Percentiles rank a stretch among this genome's conserved stretches.
phyloP scores from a whole-genome alignment of 2,329 filamentous ascomycete species.

The Colletotrichum neosansevieriae region DNA sequence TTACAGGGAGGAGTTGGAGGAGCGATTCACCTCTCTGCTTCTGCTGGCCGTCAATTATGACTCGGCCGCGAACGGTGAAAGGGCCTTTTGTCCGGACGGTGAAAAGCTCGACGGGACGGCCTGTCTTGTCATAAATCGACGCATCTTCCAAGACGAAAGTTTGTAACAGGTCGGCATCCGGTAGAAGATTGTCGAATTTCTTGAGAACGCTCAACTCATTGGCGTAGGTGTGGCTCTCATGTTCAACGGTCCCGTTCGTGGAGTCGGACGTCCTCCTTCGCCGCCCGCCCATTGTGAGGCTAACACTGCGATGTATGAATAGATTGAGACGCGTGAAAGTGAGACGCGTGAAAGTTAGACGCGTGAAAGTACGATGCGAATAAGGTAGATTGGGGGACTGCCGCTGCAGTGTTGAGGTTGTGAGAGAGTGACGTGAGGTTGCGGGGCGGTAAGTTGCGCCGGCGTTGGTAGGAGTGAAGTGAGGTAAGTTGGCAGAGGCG shows the following conservation, averaged over 20 bases:
- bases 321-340: neutral
- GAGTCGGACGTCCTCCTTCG: conserved; percentile 58
- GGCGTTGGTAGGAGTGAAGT: conserved; percentile 8
- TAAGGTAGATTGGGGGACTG: neutral
- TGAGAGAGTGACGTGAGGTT: neutral
- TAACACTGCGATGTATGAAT: neutral
- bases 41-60: conserved; percentile 58
- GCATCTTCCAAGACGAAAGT: conserved; percentile 56
- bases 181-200: conserved; percentile 10
- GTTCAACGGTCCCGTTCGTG: conserved; percentile 57
- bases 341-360: too few relatives aligned
- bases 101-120: conserved; percentile 69
- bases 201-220: conserved; percentile 54
- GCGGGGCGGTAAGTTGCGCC: conserved; percentile 24
- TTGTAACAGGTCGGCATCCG: conserved; percentile 24
- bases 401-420: neutral
- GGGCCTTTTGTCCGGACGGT: conserved; percentile 70
- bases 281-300: conserved; percentile 51
- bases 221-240: conserved; percentile 47
- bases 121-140: conserved; percentile 67
- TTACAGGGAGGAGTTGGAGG: too few relatives aligned
- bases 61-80: conserved; percentile 69
- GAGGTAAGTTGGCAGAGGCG: neutral
- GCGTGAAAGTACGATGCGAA: neutral
- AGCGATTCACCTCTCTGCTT: conserved; percentile 56